Base-by-base conservation (phyloP, 2,329 filamentous ascomycete species). In the Thelonectria rubi region DNA sequence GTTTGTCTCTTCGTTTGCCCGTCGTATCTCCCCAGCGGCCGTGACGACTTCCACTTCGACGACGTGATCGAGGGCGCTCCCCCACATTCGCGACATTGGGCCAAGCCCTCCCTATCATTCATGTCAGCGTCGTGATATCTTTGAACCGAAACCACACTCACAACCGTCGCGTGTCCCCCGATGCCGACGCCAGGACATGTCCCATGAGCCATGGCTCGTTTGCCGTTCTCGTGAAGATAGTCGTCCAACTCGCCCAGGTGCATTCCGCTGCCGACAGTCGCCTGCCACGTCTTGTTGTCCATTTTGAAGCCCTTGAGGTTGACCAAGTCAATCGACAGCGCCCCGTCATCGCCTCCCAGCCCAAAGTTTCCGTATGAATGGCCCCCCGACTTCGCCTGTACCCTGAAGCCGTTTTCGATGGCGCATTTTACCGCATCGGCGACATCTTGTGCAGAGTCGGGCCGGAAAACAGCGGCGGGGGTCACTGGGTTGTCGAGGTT, bases 381-480 rank as follows among this genome's bases (percentile, higher is more conserved):
- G 0, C 88, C 88, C 4, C 88, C 88, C 2, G 86, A 87, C 65
- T 81, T 85, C 20, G 88, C 83, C 69, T 89, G 86, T 0, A 90
- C 85, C 65, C 84, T 83, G 54, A 85, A 73, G 6, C 76, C 76
- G 59, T 78, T 76, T 21, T 80, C 63, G 2, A 72, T 77, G 5
- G 87, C 88, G 69, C 87, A 90, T 52, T 83, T 81, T 40, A 90
- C 80, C 14, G 86, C 83, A 18, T 76, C 81, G 1, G 86, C 80
- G 2, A 90, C 82, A 56, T 89, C 84, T 20, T 82, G 73, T 11
- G 81, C 77, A 0, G 76, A 84, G 5, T 77, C 74, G 0, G 87
- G 87, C 8, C 85, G 78, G 3, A 87, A 80, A 17, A 90, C 84
- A 11, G 85, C 86, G 9, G 79, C 75, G 0, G 87, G 88, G 6